Conservation (phyloP, 1,284 basidiomycete species). For the Fistulina hepatica region DNA sequence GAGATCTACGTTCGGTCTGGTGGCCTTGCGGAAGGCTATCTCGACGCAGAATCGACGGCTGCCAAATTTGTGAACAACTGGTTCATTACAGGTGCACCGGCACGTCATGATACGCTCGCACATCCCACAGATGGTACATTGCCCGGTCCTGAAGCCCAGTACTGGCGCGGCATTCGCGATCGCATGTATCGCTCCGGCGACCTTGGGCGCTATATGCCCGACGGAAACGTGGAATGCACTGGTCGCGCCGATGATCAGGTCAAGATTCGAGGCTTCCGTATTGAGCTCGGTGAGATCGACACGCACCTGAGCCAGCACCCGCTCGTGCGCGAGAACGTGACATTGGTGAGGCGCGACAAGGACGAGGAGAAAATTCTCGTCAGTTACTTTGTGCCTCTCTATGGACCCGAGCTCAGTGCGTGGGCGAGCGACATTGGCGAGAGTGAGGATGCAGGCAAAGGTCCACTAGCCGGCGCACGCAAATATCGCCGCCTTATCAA, state of each 20-base stretch:
- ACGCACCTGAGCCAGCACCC: constrained; percentile 93
- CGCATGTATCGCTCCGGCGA: constrained; percentile 98
- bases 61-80: constrained; percentile 93
- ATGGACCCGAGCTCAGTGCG: constrained; percentile 58
- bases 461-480: constrained; percentile 61
- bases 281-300: constrained; percentile 98
- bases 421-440: constrained; percentile 66
- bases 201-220: constrained; percentile 87
- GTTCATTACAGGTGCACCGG: constrained; percentile 53
- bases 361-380: constrained; percentile 99
- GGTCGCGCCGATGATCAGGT: constrained; percentile 98
- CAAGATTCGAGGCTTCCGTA: constrained; percentile 99
- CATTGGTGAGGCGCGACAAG: constrained; percentile 93
- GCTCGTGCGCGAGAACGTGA: constrained; percentile 92
- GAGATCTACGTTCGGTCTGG: constrained; percentile 98
- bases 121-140: constrained; percentile 42
- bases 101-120: constrained; percentile 61
- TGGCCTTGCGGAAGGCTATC: constrained; percentile 92
- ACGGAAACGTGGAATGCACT: constrained; percentile 93
- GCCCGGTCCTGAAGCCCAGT: constrained; percentile 58
- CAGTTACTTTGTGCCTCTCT: constrained; percentile 94
- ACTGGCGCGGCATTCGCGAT: constrained; percentile 98
- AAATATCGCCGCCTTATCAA: constrained; percentile 85
- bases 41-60: constrained; percentile 73
- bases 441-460: constrained; percentile 50